Evolutionary conservation across 495 filamentous ascomycete genomes (phyloP), one percentile per base, ranked within the genome.

Genomic region (Neurospora sp.): DNA sequence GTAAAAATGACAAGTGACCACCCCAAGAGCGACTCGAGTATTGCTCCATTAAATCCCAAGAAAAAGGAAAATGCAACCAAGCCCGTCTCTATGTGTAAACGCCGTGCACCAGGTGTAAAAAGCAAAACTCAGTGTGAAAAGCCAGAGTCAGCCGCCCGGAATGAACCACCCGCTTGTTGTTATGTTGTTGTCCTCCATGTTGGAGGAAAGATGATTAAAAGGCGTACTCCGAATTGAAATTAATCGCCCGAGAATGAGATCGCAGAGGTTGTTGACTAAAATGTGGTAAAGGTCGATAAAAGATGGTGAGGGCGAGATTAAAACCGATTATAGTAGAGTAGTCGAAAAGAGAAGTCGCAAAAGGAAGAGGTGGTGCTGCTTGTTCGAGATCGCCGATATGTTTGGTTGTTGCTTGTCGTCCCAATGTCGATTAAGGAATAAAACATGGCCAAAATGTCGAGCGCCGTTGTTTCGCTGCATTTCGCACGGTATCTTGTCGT

Each of bases 131-230:
- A 66, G 54, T 59, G 24, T 59, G 48, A 59, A 76, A 76, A 77
- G 71, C 15, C 54, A 77, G 75, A 75, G 42, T 75, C 40, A 37
- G 19, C 70, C 70, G 40, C 70, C 71, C 69, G 71, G 71, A 80
- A 76, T 72, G 78, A 77, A 70, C 77, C 73, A 71, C 73, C 74
- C 59, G 48, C 62, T 72, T 72, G 71, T 74, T 45, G 42, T 48
- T 45, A 37, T 48, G 9, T n/a, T 72, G 71, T 54, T 42, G n/a
- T 69, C 59, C 71, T 43, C 59, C 31, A 70, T 81, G 74, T 78
- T 74, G 74, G 76, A 78, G 80, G 76, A 79, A 80, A 77, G 79
- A 77, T 80, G 79, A 84, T 82, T 83, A 84, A 84, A 83, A 74
- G 76, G 76, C 69, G 75, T 77, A 83, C 83, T 80, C 79, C 81